These are phyloP conservation scores for Parietaria judaica DNA, from an alignment of 306 rosid species.

Conservation along the genomic window DNA sequence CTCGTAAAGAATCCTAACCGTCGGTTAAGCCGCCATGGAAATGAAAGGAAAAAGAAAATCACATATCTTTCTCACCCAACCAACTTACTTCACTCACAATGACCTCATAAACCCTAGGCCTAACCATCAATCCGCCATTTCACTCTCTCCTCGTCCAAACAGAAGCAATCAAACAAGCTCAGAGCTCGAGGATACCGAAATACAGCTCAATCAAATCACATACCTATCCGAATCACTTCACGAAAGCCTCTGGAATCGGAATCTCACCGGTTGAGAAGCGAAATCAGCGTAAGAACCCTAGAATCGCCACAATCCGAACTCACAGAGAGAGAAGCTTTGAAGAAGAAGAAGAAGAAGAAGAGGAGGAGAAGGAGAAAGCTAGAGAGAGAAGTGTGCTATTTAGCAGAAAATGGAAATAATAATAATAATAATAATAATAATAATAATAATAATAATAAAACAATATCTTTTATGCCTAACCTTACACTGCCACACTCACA, in stretches of 20 bases:
- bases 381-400: background rate
- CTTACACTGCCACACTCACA: background rate
- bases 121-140: constrained; percentile 11
- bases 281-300: constrained; percentile 14
- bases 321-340: constrained; percentile 1
- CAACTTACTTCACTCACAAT: background rate
- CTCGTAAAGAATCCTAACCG: background rate
- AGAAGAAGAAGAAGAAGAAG: constrained; percentile 3
- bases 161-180: background rate
- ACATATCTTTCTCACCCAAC: background rate
- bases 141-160: constrained; percentile 16
- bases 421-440: constrained; percentile 8
- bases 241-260: background rate
- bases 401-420: constrained; percentile 9
- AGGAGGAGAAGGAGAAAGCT: background rate
- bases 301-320: constrained; percentile 17
- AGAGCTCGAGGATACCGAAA: background rate
- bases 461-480: constrained; percentile 10
- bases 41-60: background rate
- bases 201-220: constrained; percentile 1
- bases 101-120: background rate
- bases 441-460: constrained; percentile 6
- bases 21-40: background rate
- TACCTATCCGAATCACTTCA: constrained; percentile 8
- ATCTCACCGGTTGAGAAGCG: background rate